Base-by-base conservation (phyloP, 257 asterid species). In the Solanum chilense region DNA sequence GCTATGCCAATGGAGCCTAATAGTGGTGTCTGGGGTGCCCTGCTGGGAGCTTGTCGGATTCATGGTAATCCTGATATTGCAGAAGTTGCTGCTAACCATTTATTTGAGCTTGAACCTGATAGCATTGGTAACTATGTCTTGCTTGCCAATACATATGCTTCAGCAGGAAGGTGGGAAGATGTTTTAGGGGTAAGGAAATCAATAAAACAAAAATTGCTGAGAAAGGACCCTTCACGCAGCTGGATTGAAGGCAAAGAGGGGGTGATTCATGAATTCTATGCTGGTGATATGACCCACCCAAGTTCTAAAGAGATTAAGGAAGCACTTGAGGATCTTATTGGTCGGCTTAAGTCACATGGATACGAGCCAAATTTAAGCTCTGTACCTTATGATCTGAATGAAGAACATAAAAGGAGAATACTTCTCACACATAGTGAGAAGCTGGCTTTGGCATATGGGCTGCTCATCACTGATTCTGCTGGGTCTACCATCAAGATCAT, bases 11-110 rank as follows among this genome's bases (percentile, higher is more conserved):
- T 92, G 87, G 92, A 92, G 81, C 92, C 99, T 78, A 89, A 89
- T 86, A 96, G 95, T 3, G 90, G 96, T 47, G 87, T 94, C 10
- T 95, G 99, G 99, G 98, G 99, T 44, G 98, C 98, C 88, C 91
- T 96, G 73, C 95, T 96, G 6, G 98, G 95, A 75, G 93, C 97
- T 27, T 92, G 97, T 82, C 94, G 98, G 15, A 86, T 88, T 13
- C 89, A 94, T 73, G 89, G 86, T 33, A 91, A 95, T 82, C 89
- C 95, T 13, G 93, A 93, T 78, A 71, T 96, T 86, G 99, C 98
- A n/a, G 96, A 95, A 88, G 89, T 93, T 64, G 97, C 98, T 27
- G 96, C 98, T 1, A 69, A 39, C 23, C 91, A 86, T 86, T 89
- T 96, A 18, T 94, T 93, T 86, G 86, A 92, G 92, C 95, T 96